Percentiles rank a stretch among this genome's conserved stretches.
Evolutionary conservation across 108 stramenopile species (phyloP).

Genomic region (Skeletonema menzelii): DNA sequence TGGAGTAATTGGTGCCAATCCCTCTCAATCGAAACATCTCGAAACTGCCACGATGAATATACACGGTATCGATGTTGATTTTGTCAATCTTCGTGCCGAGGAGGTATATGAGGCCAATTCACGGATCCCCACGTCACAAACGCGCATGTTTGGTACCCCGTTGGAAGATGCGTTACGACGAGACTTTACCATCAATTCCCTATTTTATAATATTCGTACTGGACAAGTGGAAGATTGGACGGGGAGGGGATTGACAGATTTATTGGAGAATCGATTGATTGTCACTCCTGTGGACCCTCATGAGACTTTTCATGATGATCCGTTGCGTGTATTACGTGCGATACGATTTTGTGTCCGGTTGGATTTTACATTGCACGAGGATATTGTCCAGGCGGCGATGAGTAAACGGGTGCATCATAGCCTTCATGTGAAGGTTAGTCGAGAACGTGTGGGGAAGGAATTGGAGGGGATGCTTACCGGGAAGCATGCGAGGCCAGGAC

Average conservation of each 20-base stretch:
- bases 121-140: slow-evolving; percentile 79
- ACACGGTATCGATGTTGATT: slow-evolving; percentile 87
- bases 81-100: slow-evolving; percentile 91
- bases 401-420: slow-evolving; percentile 61
- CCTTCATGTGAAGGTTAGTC: slow-evolving; percentile 81
- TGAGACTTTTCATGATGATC: slow-evolving; percentile 92
- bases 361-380: slow-evolving; percentile 61
- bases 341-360: slow-evolving; percentile 90
- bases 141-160: slow-evolving; percentile 81
- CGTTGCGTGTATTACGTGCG: slow-evolving; percentile 87
- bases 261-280: slow-evolving; percentile 58
- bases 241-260: slow-evolving; percentile 73
- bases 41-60: slow-evolving; percentile 96
- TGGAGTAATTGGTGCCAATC: slow-evolving; percentile 94
- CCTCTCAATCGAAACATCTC: slow-evolving; percentile 97
- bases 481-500: slow-evolving; percentile 60
- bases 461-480: slow-evolving; percentile 87
- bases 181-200: slow-evolving; percentile 95
- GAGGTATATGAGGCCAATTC: slow-evolving; percentile 78
- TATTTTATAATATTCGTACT: slow-evolving; percentile 92
- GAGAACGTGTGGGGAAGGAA: slow-evolving; percentile 91
- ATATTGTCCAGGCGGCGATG: slow-evolving; percentile 64
- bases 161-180: slow-evolving; percentile 90
- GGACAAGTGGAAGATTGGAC: slow-evolving; percentile 91
- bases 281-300: slow-evolving; percentile 80